phyloP scores from a whole-genome alignment of 352 stramenopile species.

The Globisporangium nodosum region DNA sequence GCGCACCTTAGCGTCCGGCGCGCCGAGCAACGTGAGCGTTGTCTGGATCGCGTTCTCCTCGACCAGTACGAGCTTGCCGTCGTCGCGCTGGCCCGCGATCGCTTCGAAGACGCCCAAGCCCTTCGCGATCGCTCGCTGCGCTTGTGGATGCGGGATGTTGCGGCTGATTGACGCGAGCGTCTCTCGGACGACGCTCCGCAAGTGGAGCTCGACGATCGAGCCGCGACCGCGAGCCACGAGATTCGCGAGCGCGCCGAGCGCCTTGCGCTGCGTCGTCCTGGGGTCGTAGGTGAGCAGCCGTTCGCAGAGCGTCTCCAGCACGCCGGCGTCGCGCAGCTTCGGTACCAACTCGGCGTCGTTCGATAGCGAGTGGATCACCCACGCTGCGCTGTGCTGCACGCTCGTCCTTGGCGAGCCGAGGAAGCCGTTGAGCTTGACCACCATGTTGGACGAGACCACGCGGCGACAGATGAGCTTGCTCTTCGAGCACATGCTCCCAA shows the following conservation, averaged over 20 bases:
- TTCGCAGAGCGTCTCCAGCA: constrained; percentile 39
- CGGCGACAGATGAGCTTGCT: constrained; percentile 40
- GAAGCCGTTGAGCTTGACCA: constrained; percentile 45
- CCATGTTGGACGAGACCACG: constrained; percentile 58
- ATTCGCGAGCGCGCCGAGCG: constrained; percentile 34
- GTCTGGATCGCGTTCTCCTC: constrained; percentile 32
- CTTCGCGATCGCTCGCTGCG: constrained; percentile 31
- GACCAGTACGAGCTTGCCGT: constrained; percentile 31
- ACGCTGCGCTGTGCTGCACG: constrained; percentile 46
- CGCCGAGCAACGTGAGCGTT: constrained; percentile 35
- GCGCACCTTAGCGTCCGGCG: constrained; percentile 32
- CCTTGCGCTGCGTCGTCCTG: constrained; percentile 31
- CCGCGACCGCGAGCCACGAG: constrained; percentile 11
- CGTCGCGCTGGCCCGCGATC: constrained; percentile 23
- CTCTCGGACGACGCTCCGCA: constrained; percentile 15
- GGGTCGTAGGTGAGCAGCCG: constrained; percentile 32
- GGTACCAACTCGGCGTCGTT: constrained; percentile 58
- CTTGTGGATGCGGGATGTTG: constrained; percentile 24
- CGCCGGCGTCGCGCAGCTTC: constrained; percentile 49
- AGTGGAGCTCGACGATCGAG: constrained; percentile 4
- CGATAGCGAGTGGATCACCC: constrained; percentile 49
- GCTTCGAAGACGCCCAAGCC: constrained; percentile 43
- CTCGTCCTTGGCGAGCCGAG: constrained; percentile 8
- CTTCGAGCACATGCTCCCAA: constrained; percentile 47
- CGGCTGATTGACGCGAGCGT: constrained; percentile 31